Base-by-base conservation (phyloP, 495 filamentous ascomycete species). In the Talaromyces ruber region DNA sequence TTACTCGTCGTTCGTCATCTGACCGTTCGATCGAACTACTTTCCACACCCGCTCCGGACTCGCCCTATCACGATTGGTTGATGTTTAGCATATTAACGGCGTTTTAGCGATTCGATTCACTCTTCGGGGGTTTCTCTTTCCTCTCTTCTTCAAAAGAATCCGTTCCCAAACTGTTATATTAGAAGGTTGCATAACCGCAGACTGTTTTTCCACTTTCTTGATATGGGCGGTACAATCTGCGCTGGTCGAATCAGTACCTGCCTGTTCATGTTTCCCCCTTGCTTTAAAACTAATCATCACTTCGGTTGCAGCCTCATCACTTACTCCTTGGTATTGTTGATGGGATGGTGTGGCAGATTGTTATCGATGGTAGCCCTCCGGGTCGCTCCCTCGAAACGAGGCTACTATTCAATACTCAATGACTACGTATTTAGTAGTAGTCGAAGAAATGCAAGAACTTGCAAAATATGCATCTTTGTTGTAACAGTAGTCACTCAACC, bases 201-300 rank as follows among this genome's bases (percentile, higher is more conserved):
- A 56, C 60, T 62, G 50, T 34, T 52, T 30, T 34, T 34, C 14
- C 9, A 30, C 34, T 32, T 34, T 57, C 28, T 29, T 28, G 63
- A 63, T 63, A 70, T 76, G 74, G 76, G 76, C 75, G 74, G 75
- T 76, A 76, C 71, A 57, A 79, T 78, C 18, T 84, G 82, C 84
- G 84, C 86, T 82, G 84, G 84, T 86, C 84, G 82, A 82, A 74
- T 75, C 70, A 70, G 74, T 75, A 71, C 75, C 70, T 74, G 74
- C 74, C 60, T 43, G 24, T 62, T 43, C 47, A 58, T 24, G 56
- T 58, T 62, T 32, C 18, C 29, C 24, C 58, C 12, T 47, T 59
- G 24, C 9, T 30, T 16, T 39, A 21, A n/a, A 32, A 26, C 43
- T 61, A 61, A 52, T 61, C 22, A 57, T 57, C 54, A 22, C 54